phyloP scores from a whole-genome alignment of 2,329 filamentous ascomycete species.

The Xylariales sp. region DNA sequence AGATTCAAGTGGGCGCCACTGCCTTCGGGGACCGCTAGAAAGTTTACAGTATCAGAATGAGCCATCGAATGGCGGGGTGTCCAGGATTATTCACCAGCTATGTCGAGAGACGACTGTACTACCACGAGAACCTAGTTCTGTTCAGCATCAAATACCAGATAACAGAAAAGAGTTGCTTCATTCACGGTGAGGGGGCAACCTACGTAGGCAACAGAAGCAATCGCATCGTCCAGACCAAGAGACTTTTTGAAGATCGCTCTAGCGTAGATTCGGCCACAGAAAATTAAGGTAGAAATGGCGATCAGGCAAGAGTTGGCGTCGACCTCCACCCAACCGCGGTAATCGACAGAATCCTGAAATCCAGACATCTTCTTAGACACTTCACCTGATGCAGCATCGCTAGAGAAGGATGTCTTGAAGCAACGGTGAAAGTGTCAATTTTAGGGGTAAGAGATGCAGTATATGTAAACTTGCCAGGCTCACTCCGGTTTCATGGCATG shows the following conservation, averaged over 20 bases:
- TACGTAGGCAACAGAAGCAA: slow-evolving; percentile 16
- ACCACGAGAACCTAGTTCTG: slow-evolving; percentile 6
- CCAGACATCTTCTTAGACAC: background rate
- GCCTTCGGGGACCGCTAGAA: slow-evolving; percentile 11
- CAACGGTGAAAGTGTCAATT: no score
- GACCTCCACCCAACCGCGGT: slow-evolving; percentile 30
- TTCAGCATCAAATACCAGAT: background rate
- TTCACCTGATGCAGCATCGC: no score
- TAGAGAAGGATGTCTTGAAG: no score
- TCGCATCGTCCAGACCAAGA: slow-evolving; percentile 18
- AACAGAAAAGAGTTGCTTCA: no score
- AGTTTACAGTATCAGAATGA: no score
- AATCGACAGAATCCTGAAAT: background rate
- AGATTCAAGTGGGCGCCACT: slow-evolving; percentile 12
- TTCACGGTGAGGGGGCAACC: slow-evolving; percentile 1
- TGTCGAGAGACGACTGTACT: slow-evolving; percentile 11
- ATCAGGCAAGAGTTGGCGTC: slow-evolving; percentile 40
- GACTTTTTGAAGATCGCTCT: slow-evolving; percentile 19
- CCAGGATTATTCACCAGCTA: slow-evolving; percentile 6
- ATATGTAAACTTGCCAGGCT: no score
- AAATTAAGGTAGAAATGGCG: slow-evolving; percentile 17
- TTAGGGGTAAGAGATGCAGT: no score
- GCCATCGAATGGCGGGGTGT: no score
- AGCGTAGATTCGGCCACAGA: slow-evolving; percentile 16
- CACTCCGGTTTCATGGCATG: no score